Conservation (phyloP, 306 rosid species). For the Sicyos edulis region DNA sequence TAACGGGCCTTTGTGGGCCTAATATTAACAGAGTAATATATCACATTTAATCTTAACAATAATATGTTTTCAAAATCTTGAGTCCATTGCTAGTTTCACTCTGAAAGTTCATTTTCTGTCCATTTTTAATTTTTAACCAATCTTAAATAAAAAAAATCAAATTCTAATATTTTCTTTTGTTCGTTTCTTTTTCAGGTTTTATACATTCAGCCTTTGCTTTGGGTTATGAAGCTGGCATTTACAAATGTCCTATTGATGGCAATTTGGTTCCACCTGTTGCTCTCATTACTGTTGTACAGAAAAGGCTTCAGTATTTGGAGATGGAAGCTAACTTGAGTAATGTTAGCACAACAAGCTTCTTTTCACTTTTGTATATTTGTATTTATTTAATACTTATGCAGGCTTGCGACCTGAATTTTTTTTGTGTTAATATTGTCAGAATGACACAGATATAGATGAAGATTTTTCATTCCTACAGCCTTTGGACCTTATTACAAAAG, state of each 20-base stretch:
- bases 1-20: too few species aligned
- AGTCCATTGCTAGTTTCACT: constrained; percentile 6
- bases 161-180: not conserved
- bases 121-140: not conserved
- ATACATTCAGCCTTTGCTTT: constrained; percentile 87
- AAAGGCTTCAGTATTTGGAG: constrained; percentile 94
- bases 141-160: not conserved
- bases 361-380: constrained; percentile 17
- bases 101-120: not conserved
- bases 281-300: constrained; percentile 79
- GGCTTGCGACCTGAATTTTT: constrained; percentile 34
- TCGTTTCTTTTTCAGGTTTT: constrained; percentile 52
- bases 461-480: constrained; percentile 92
- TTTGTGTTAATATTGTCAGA: constrained; percentile 75
- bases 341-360: constrained; percentile 53
- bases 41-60: too few species aligned
- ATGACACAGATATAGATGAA: constrained; percentile 81
- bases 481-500: constrained; percentile 85
- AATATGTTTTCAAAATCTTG: not conserved
- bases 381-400: constrained; percentile 22
- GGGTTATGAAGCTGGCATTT: constrained; percentile 90
- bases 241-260: constrained; percentile 79
- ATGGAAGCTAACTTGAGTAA: constrained; percentile 96
- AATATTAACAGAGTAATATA: too few species aligned
- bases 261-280: constrained; percentile 83